These are phyloP conservation scores for Boletus rex-veris DNA, from an alignment of 768 basidiomycete species.

Conservation along the genomic window DNA sequence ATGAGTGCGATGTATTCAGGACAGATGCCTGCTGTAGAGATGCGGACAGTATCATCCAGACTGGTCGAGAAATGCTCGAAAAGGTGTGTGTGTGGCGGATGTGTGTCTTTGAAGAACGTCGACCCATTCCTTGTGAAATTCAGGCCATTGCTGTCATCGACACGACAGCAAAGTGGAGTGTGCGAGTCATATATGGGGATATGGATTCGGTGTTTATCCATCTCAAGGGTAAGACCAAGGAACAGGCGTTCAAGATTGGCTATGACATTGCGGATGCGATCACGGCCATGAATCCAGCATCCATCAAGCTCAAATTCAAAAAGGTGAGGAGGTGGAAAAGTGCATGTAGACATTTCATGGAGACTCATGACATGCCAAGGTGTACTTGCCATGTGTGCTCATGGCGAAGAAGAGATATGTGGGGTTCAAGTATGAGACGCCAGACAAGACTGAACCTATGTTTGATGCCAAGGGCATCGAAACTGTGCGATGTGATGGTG, in stretches of 20 bases:
- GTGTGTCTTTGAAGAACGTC: too few species aligned
- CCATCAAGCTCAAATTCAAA: constrained; percentile 96
- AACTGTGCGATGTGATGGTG: constrained; percentile 89
- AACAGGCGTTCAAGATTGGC: constrained; percentile 91
- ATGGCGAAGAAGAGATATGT: constrained; percentile 99
- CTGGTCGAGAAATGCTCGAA: constrained; percentile 13
- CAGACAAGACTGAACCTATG: constrained; percentile 70
- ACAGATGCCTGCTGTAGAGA: constrained; percentile 97
- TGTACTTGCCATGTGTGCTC: constrained; percentile 92
- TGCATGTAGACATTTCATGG: too few species aligned
- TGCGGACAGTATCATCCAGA: constrained; percentile 99
- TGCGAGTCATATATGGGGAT: constrained; percentile 93
- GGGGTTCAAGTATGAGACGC: constrained; percentile 89
- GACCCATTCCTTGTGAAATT: not conserved
- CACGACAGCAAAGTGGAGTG: constrained; percentile 78
- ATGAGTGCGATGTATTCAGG: constrained; percentile 94
- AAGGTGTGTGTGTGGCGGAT: too few species aligned
- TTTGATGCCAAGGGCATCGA: constrained; percentile 99
- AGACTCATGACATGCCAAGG: constrained; percentile 43
- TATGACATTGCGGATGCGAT: constrained; percentile 88
- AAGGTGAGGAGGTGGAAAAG: constrained; percentile 51
- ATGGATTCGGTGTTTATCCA: constrained; percentile 95
- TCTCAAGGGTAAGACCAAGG: constrained; percentile 85
- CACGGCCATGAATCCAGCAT: constrained; percentile 82
- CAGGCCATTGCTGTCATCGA: constrained; percentile 85